phyloP scores from a whole-genome alignment of 345 rosid genomes.

The Populus davidiana region DNA sequence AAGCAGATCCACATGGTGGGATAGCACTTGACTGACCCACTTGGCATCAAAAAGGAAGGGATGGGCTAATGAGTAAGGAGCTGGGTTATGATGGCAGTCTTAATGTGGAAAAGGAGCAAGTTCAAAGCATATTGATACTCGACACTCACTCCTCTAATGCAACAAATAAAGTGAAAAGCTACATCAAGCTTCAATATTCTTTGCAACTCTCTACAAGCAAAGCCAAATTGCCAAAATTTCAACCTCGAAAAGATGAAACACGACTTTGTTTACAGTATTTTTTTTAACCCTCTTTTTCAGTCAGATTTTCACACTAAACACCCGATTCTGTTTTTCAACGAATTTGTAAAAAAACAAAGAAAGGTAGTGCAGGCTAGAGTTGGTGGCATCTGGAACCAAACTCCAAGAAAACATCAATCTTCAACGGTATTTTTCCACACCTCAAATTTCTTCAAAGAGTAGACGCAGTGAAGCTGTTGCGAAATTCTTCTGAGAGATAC shows the following conservation, averaged over 20 bases:
- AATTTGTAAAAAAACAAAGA: conserved; percentile 19
- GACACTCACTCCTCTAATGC: conserved; percentile 23
- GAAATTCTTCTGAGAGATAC: not conserved
- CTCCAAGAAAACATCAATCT: conserved; percentile 6
- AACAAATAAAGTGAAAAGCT: conserved; percentile 33
- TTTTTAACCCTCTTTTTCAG: conserved; percentile 16
- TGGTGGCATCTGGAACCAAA: conserved; percentile 5
- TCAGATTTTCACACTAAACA: conserved; percentile 31
- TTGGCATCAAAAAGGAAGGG: conserved; percentile 17
- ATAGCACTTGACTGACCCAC: conserved; percentile 17
- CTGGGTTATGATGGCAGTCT: conserved; percentile 28
- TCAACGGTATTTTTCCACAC: not conserved
- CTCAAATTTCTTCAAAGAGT: not conserved
- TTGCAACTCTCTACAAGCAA: conserved; percentile 55
- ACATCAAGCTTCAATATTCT: conserved; percentile 32
- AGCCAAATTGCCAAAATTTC: conserved; percentile 28
- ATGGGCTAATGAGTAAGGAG: conserved; percentile 11
- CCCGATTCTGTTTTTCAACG: conserved; percentile 16
- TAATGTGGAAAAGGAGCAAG: not conserved
- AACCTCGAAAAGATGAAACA: conserved; percentile 28
- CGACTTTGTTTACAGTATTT: conserved; percentile 17
- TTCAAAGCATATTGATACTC: conserved; percentile 19
- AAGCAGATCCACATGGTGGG: conserved; percentile 3
- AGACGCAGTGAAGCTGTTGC: not conserved
- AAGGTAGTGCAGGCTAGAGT: not conserved